These are phyloP conservation scores for Blastobotrys malaysiensis DNA, from an alignment of 1,139 yeast genomes.

Conservation along the genomic window DNA sequence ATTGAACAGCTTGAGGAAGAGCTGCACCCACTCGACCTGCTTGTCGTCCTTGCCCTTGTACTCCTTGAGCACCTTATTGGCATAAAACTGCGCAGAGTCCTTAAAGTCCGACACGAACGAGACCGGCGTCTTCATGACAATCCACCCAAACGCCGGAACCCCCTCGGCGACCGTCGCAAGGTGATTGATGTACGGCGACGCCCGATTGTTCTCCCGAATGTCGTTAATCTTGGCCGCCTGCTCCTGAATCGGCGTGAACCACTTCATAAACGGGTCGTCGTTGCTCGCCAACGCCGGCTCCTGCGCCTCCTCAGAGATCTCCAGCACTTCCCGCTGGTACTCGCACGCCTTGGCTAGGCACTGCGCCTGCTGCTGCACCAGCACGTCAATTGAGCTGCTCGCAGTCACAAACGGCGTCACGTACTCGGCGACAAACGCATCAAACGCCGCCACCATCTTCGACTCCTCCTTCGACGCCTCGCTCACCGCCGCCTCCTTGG, in stretches of 20 bases:
- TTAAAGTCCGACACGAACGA: conserved; percentile 74
- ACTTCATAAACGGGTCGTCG: conserved; percentile 39
- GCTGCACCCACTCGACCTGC: conserved; percentile 77
- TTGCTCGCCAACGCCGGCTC: conserved; percentile 55
- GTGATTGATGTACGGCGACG: conserved; percentile 59
- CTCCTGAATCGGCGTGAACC: conserved; percentile 65
- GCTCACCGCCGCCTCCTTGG: conserved; percentile 13
- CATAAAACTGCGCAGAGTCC: conserved; percentile 92
- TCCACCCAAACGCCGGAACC: conserved; percentile 88
- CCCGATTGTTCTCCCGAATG: conserved; percentile 70
- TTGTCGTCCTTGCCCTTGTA: conserved; percentile 61
- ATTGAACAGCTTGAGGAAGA: conserved; percentile 57
- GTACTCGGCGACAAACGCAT: conserved; percentile 45
- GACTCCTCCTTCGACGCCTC: conserved; percentile 2
- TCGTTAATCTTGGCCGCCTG: conserved; percentile 52
- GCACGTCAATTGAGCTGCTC: conserved; percentile 57
- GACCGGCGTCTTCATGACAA: conserved; percentile 62
- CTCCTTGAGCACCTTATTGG: conserved; percentile 83
- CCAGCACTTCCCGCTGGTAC: conserved; percentile 54
- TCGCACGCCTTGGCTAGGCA: conserved; percentile 54
- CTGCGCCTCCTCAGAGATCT: conserved; percentile 52
- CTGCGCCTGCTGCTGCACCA: conserved; percentile 57
- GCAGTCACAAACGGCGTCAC: conserved; percentile 56
- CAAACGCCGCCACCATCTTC: conserved; percentile 40
- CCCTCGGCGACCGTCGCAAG: conserved; percentile 86